Evolutionary conservation across 345 rosid genomes (phyloP).

Genomic region (Eucalyptus erythrocorys): DNA sequence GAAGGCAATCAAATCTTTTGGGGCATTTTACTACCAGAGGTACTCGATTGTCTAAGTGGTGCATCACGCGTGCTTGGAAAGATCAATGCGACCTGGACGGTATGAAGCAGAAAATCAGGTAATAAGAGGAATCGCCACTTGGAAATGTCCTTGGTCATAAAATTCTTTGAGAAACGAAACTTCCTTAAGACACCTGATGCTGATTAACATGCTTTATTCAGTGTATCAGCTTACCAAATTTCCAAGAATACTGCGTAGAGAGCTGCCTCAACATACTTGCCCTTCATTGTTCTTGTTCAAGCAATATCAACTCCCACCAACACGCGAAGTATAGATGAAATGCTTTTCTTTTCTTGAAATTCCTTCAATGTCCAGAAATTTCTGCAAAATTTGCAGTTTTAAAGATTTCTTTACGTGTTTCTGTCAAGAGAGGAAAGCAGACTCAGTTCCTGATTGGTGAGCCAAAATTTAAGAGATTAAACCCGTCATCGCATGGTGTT

Average conservation of each 20-base stretch:
- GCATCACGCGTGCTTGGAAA: background rate
- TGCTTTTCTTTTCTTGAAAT: background rate
- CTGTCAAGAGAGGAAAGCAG: background rate
- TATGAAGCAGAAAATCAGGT: background rate
- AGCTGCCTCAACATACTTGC: background rate
- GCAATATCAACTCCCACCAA: background rate
- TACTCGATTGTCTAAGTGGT: background rate
- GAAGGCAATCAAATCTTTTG: background rate
- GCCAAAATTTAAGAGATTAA: background rate
- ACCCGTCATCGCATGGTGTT: background rate
- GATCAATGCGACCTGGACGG: background rate
- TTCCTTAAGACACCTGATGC: background rate
- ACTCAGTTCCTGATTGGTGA: background rate
- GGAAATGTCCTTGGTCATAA: background rate
- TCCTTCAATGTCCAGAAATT: background rate
- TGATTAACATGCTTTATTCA: background rate
- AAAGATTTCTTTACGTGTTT: background rate
- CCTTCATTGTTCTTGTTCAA: background rate
- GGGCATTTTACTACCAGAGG: background rate
- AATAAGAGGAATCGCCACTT: background rate
- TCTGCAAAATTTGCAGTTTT: background rate
- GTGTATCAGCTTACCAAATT: background rate
- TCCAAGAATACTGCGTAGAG: background rate
- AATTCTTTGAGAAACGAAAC: background rate
- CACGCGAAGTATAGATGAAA: background rate